Evolutionary conservation across 345 rosid species (phyloP).

Genomic region (Populus ilicifolia): DNA sequence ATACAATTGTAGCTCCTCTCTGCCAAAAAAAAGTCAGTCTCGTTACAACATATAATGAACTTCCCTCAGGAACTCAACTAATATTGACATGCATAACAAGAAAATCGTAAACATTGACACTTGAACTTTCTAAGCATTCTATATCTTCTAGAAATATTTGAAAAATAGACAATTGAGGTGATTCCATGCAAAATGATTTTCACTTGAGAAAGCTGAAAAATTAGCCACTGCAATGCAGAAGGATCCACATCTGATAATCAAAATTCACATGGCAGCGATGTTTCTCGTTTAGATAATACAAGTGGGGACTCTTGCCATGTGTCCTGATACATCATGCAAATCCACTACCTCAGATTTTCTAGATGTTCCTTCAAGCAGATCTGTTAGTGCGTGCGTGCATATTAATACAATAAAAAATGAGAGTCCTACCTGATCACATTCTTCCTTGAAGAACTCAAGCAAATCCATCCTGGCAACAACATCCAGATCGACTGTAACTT

Average conservation of each 20-base stretch:
- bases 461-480: conserved; percentile 94
- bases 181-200: neutral
- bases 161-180: neutral
- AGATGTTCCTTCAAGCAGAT: conserved; percentile 3
- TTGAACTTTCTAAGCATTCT: neutral
- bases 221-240: neutral
- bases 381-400: neutral
- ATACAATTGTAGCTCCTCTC: conserved; percentile 89
- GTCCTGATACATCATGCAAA: neutral
- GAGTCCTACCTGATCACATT: conserved; percentile 69
- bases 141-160: neutral
- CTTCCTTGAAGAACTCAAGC: conserved; percentile 83
- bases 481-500: conserved; percentile 91
- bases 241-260: neutral
- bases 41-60: neutral
- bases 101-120: neutral
- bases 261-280: neutral
- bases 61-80: neutral
- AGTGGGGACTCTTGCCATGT: neutral
- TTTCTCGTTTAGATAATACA: neutral
- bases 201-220: neutral
- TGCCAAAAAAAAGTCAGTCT: conserved; percentile 7
- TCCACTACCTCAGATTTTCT: neutral
- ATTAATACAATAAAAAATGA: neutral
- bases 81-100: neutral